A percentile compares a stretch with the other conserved stretches of the same genome.
These are phyloP conservation scores for Claviceps sp. DNA, from an alignment of 2,329 filamentous ascomycete genomes.

Conservation along the genomic window DNA sequence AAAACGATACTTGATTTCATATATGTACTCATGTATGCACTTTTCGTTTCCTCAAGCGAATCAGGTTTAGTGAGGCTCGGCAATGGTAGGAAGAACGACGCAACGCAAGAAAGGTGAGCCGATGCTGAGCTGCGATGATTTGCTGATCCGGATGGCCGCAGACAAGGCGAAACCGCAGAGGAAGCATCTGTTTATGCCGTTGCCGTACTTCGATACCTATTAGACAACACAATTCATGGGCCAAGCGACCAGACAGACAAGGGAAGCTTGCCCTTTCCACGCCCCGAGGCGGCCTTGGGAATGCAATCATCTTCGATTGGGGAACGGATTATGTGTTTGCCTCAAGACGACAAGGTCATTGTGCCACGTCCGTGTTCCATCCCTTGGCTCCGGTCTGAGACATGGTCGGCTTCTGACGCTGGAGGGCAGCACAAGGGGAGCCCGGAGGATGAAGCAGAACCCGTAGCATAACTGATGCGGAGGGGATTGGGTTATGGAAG, in stretches of 20 bases:
- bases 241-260: background rate
- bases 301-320: background rate
- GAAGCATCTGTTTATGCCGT: no score
- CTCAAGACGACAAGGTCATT: background rate
- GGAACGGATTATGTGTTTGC: background rate
- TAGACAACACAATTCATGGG: background rate
- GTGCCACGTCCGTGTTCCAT: background rate
- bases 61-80: background rate
- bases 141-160: background rate
- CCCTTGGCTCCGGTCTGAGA: background rate
- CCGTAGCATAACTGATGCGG: no score
- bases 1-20: background rate
- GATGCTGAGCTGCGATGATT: background rate
- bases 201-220: no score
- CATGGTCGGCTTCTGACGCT: background rate
- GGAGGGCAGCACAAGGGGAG: background rate
- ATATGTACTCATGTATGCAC: background rate
- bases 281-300: background rate
- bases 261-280: background rate
- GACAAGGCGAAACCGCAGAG: background rate
- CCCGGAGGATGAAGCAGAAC: no score
- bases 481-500: no score
- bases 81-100: background rate
- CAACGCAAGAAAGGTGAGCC: background rate
- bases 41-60: background rate